Percentiles rank a stretch among this genome's conserved stretches.
Evolutionary conservation across 1,284 basidiomycete species (phyloP).

Genomic region (Schizopora paradoxa): DNA sequence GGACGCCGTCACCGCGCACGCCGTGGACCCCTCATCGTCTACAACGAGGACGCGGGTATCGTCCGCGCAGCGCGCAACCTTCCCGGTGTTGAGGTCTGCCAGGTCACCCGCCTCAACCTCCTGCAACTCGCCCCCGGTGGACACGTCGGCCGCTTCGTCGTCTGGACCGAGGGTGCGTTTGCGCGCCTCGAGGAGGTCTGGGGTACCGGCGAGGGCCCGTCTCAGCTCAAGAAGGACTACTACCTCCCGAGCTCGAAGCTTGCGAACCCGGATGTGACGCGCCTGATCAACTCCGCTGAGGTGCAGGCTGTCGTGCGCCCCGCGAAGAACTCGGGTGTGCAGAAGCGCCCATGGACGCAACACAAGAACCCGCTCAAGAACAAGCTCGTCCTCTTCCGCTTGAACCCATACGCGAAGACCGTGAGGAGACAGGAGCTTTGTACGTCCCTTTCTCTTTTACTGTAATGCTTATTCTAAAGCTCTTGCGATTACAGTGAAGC

Average conservation of each 20-base stretch:
- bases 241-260: constrained; percentile 93
- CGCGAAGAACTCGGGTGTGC: constrained; percentile 69
- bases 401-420: constrained; percentile 99
- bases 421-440: constrained; percentile 83
- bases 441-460: constrained; percentile 37
- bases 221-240: constrained; percentile 92
- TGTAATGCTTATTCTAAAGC: constrained; percentile 2
- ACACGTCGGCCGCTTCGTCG: constrained; percentile 97
- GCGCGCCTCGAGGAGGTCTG: constrained; percentile 91
- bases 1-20: constrained; percentile 97
- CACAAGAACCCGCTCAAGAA: constrained; percentile 99
- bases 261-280: constrained; percentile 93
- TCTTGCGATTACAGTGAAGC: constrained; percentile 51
- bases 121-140: constrained; percentile 99
- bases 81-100: constrained; percentile 97
- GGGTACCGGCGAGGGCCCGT: constrained; percentile 84
- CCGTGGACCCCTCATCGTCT: constrained; percentile 96
- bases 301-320: constrained; percentile 94
- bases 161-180: constrained; percentile 99
- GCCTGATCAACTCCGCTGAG: constrained; percentile 97
- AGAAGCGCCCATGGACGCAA: constrained; percentile 96
- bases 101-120: constrained; percentile 92
- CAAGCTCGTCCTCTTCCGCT: constrained; percentile 94
- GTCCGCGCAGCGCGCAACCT: constrained; percentile 98
- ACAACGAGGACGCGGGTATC: constrained; percentile 97